Evolutionary conservation across 768 basidiomycete genomes (phyloP).

Genomic region (Lactarius trivialis): DNA sequence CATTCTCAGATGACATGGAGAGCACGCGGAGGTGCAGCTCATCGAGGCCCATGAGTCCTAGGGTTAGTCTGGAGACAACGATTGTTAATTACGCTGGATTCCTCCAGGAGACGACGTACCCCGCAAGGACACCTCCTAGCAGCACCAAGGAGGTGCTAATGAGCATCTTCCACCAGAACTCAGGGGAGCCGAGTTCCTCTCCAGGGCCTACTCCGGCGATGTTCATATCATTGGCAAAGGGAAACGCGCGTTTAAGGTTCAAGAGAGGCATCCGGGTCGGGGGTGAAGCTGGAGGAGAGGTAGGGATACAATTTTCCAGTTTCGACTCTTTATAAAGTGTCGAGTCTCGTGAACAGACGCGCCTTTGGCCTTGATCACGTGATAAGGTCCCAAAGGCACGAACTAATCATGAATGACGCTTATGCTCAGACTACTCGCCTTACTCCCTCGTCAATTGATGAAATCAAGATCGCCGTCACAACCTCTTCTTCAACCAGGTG

Average conservation of each 20-base stretch:
- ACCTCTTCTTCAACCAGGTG: slow-evolving; percentile 18
- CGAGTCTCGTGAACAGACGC: neutral
- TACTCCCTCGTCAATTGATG: neutral
- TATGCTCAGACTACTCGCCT: neutral
- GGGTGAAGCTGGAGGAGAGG: neutral
- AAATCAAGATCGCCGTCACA: neutral
- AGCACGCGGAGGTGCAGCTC: slow-evolving; percentile 86
- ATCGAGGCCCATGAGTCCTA: slow-evolving; percentile 91
- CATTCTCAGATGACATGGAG: slow-evolving; percentile 71
- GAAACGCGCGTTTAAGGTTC: neutral
- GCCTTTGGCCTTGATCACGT: neutral
- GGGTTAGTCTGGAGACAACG: slow-evolving; percentile 55
- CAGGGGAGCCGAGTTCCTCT: slow-evolving; percentile 43
- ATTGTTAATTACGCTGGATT: neutral
- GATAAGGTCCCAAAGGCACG: neutral
- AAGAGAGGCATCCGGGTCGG: slow-evolving; percentile 2
- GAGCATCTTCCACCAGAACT: slow-evolving; percentile 69
- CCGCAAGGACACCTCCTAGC: slow-evolving; percentile 86
- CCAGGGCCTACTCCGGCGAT: neutral
- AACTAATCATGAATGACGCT: neutral
- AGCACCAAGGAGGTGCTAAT: slow-evolving; percentile 68
- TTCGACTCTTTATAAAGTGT: neutral
- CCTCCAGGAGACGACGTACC: slow-evolving; percentile 41
- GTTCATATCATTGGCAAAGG: neutral
- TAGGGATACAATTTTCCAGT: neutral